Evolutionary conservation across 78 protist species (phyloP), one percentile per base, ranked within the genome.

Genomic region (Acrasis kona): DNA sequence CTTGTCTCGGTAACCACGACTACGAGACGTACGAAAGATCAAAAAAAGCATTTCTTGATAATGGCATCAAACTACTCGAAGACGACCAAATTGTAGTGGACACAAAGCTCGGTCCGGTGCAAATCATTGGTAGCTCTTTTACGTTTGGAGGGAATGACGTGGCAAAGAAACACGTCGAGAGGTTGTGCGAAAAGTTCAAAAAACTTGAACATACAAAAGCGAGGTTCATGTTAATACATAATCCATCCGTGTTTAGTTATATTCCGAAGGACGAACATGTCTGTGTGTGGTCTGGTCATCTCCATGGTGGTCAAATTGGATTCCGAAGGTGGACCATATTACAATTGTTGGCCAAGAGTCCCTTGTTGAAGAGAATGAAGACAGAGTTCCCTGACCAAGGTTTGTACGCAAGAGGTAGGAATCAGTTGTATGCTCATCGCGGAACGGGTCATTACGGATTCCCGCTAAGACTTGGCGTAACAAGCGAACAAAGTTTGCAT

Each of bases 261-360:
- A 36, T 84, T 42, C 85, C 85, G 30, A 5, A 8, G 2, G 89
- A 84, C 10, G 68, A 84, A 41, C 61, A 50, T n/a, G 29, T 72
- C 41, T 7, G 77, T 0, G 76, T 77, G n/a, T 76, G 82, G 19
- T 68, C 81, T 12, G 89, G 89, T 3, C 89, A 84, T 28, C 77
- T 84, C 2, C 89, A 84, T 57, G 89, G 89, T 41, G 87, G 87
- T 68, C 85, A 84, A 36, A 78, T 84, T 58, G 88, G 88, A n/a
- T 32, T 81, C 10, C 19, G 19, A 69, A 81, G 41, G 3, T 64
- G 0, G 65, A 50, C 1, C 28, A 70, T 9, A 79, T 72, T 29
- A 39, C 71, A 40, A 3, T 83, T 4, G 29, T 70, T 29, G 74
- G 78, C 30, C 19, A n/a, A n/a, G n/a, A n/a, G n/a, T n/a, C n/a